Conservation (phyloP, 495 filamentous ascomycete species). For the Entonaema liquescens region DNA sequence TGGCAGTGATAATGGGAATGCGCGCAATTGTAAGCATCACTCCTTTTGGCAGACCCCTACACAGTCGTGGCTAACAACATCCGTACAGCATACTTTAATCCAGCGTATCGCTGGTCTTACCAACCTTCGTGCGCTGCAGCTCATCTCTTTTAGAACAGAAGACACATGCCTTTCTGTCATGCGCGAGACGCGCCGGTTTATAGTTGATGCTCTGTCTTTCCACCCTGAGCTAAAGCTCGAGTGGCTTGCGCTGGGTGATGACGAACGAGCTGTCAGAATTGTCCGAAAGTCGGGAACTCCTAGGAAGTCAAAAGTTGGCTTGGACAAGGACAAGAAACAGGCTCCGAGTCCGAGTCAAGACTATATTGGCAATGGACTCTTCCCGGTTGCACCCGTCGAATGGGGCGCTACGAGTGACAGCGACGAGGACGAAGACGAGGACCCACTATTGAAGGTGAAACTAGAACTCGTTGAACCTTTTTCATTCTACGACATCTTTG, state of each 20-base stretch:
- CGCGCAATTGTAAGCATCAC: conserved; percentile 58
- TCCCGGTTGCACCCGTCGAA: conserved; percentile 32
- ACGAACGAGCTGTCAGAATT: conserved; percentile 53
- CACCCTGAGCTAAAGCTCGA: conserved; percentile 60
- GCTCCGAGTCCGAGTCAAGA: neutral
- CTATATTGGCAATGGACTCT: conserved; percentile 10
- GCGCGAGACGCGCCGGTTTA: conserved; percentile 60
- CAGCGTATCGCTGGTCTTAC: conserved; percentile 57
- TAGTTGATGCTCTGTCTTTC: conserved; percentile 62
- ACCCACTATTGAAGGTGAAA: conserved; percentile 24
- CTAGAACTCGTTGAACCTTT: conserved; percentile 52
- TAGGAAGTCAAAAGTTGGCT: conserved; percentile 41
- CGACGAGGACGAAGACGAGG: conserved; percentile 45
- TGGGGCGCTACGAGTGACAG: conserved; percentile 49
- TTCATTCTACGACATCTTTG: conserved; percentile 57
- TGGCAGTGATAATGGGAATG: conserved; percentile 62
- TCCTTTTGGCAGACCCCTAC: neutral
- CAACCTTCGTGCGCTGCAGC: conserved; percentile 62
- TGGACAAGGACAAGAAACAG: conserved; percentile 45
- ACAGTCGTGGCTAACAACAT: conserved; percentile 8
- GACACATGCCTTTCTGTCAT: conserved; percentile 60
- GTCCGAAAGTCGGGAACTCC: conserved; percentile 41
- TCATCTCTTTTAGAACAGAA: conserved; percentile 58
- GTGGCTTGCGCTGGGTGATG: conserved; percentile 60
- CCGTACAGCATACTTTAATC: conserved; percentile 62